These are phyloP conservation scores for Cinnamomum micranthum DNA, from an alignment of 164 flowering plant genomes.

Conservation along the genomic window DNA sequence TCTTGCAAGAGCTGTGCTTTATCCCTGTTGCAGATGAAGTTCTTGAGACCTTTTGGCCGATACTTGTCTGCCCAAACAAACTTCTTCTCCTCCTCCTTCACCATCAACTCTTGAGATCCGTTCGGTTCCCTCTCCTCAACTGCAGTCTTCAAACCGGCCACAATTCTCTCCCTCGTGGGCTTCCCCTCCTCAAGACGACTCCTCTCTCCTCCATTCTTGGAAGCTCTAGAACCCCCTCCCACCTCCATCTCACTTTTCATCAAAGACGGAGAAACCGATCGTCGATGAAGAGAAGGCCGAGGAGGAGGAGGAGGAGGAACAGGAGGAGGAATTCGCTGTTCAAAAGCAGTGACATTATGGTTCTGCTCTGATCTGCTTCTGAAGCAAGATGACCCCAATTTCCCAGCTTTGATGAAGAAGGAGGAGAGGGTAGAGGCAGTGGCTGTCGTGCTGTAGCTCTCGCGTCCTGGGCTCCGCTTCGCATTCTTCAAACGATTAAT, in stretches of 20 bases:
- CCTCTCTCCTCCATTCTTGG: neutral
- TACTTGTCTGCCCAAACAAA: constrained; percentile 53
- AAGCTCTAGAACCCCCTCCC: neutral
- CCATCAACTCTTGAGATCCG: neutral
- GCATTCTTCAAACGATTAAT: neutral
- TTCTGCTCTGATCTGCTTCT: neutral
- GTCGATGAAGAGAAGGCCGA: neutral
- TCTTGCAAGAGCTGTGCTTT: constrained; percentile 33
- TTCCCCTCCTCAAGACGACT: constrained; percentile 17
- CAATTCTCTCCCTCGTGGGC: constrained; percentile 63
- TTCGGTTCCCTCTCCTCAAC: no score
- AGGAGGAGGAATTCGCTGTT: neutral
- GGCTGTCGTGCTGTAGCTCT: constrained; percentile 19
- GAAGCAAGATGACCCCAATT: constrained; percentile 27
- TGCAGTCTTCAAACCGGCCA: neutral
- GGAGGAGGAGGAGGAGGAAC: no score
- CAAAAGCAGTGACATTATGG: neutral
- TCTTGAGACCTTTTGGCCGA: constrained; percentile 35
- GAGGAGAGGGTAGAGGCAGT: constrained; percentile 21
- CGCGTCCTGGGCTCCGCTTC: constrained; percentile 23
- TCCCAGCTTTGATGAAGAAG: constrained; percentile 17
- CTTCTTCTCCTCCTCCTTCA: constrained; percentile 1
- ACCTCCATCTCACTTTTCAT: neutral
- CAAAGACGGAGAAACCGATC: neutral
- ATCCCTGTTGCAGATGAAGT: constrained; percentile 56